phyloP scores from a whole-genome alignment of 176 grass and related monocot species.

The Juncus inflexus region DNA sequence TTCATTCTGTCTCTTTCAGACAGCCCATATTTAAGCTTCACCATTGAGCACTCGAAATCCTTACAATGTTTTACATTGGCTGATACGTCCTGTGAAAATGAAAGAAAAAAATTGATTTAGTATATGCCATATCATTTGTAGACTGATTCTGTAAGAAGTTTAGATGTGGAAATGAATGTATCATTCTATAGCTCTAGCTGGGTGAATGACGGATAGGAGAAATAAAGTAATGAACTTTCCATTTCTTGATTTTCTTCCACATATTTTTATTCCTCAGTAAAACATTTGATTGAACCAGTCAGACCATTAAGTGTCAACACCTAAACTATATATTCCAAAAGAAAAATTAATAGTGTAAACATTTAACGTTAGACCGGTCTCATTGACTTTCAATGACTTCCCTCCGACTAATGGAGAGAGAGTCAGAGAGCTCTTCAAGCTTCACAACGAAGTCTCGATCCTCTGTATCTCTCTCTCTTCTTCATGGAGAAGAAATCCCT shows the following conservation, averaged over 20 bases:
- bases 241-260: conserved; percentile 18
- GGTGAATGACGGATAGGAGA: neutral
- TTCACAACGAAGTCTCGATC: conserved; percentile 15
- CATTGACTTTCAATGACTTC: conserved; percentile 2
- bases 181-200: neutral
- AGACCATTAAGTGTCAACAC: neutral
- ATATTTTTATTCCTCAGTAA: conserved; percentile 24
- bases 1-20: neutral
- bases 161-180: neutral
- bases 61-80: neutral
- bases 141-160: neutral
- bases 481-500: conserved; percentile 17
- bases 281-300: neutral
- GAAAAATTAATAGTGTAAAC: neutral
- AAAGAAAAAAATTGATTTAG: too few species aligned
- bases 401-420: conserved; percentile 14
- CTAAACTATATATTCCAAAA: neutral
- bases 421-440: neutral
- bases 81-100: neutral
- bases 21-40: conserved; percentile 6
- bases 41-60: neutral
- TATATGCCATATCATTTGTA: neutral
- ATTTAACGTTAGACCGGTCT: neutral
- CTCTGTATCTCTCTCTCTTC: conserved; percentile 10
- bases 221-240: conserved; percentile 13